These are phyloP conservation scores for Gonapodya sp. DNA, from an alignment of 192 early-diverging fungal species.

Conservation along the genomic window DNA sequence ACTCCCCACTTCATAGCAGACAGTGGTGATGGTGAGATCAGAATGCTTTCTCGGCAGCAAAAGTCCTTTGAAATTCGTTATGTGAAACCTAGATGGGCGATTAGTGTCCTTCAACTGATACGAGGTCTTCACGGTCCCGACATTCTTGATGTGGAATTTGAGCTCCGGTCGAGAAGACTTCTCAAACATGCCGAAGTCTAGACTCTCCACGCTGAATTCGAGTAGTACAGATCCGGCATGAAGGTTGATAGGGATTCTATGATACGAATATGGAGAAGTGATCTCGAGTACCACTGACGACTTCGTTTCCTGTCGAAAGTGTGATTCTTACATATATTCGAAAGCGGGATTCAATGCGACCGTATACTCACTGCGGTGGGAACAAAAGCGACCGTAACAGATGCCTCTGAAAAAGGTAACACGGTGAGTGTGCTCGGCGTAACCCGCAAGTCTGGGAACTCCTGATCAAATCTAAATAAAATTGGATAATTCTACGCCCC, in stretches of 20 bases:
- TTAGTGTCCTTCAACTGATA: constrained; percentile 33
- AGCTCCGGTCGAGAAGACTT: constrained; percentile 30
- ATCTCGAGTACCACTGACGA: constrained; percentile 33
- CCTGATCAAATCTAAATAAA: constrained; percentile 40
- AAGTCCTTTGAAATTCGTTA: constrained; percentile 33
- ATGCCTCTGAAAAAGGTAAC: constrained; percentile 42
- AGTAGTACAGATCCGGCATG: constrained; percentile 43
- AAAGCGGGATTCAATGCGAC: too few relatives aligned
- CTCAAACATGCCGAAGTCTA: constrained; percentile 62
- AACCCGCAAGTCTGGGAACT: constrained; percentile 41
- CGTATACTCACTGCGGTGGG: constrained; percentile 22
- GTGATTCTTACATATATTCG: too few relatives aligned
- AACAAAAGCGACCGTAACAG: constrained; percentile 38
- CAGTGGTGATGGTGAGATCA: constrained; percentile 36
- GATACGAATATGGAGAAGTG: constrained; percentile 45
- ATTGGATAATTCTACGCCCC: constrained; percentile 46
- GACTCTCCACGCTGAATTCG: constrained; percentile 31
- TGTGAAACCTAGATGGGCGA: constrained; percentile 40
- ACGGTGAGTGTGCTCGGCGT: constrained; percentile 42
- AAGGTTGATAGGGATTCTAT: constrained; percentile 44
- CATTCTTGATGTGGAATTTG: constrained; percentile 33
- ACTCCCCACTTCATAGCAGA: constrained; percentile 35
- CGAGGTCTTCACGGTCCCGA: constrained; percentile 43
- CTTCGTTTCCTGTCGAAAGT: constrained; percentile 26
- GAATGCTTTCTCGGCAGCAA: constrained; percentile 29